Base-by-base conservation (phyloP, 129 eudicot genomes). In the Ambrosia trifida region DNA sequence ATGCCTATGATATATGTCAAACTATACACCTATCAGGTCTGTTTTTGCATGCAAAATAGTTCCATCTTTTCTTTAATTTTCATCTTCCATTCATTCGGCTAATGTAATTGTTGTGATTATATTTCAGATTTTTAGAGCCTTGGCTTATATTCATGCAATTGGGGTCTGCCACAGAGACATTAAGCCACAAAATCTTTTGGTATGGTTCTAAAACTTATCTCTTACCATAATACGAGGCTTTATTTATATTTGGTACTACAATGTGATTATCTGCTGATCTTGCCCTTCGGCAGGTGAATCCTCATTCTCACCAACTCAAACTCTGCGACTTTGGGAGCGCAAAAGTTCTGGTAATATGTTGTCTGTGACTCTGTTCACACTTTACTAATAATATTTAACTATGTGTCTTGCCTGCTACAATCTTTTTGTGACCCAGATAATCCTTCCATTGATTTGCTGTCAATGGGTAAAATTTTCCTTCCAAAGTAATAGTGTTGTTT, bases 1-100 rank as follows among this genome's bases (percentile, higher is more conserved):
- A 85, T 85, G 86, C 89, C 89, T 35, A 79, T 85, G 82, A 85
- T 85, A 17, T 85, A 85, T 76, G 90, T 85, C 70, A 85, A 85
- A 68, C 76, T 85, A 4, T 85, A 85, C 68, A 82, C 90, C 0
- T 85, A 85, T 79, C 90, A 85, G 43, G 43, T 38, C 7, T 38
- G 43, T 38, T 38, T 38, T 38, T 38, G 43, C 7, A 38, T 38
- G 43, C 9, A 38, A 38, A 36, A 38, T 38, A 38, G 8, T 38
- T 38, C 43, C 0, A 9, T 9, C 9, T 38, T 9, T 38, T 38
- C 0, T 38, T 5, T 38, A 6, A 38, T 38, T 9, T 38, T 38
- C 43, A 38, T 9, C 43, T 38, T 5, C 5, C 43, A 9, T 38
- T 6, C 43, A 38, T 38, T 38, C 43, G 7, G 43, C 43, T 38